Percentiles rank a stretch among this genome's conserved stretches.
Conservation (phyloP, 2,329 filamentous ascomycete species). For the Fusarium tanahbumbuense region DNA sequence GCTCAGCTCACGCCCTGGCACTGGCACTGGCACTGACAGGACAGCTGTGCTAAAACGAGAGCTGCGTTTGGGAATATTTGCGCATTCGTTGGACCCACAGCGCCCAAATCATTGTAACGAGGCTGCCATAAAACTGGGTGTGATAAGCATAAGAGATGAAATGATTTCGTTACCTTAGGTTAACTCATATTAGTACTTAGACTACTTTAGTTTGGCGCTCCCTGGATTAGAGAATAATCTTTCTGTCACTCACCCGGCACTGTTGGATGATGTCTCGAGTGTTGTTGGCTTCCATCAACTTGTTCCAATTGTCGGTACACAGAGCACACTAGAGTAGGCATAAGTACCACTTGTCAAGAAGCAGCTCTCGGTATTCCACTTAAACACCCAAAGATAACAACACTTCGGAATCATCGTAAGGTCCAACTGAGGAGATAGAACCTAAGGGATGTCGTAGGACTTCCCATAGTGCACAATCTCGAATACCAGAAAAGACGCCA, state of each 20-base stretch:
- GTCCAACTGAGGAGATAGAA: not conserved
- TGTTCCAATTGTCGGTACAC: not conserved
- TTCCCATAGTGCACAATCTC: not conserved
- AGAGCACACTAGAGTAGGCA: not conserved
- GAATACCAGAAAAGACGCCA: rapidly evolving
- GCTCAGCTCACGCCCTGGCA: not conserved
- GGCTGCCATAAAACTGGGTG: not conserved
- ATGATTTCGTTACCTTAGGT: not conserved
- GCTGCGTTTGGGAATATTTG: not conserved
- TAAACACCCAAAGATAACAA: not conserved
- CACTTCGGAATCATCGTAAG: not conserved
- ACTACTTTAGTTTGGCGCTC: not conserved
- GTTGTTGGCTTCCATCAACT: not conserved
- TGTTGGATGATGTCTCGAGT: not conserved
- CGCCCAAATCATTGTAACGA: rapidly evolving
- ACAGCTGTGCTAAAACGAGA: not conserved
- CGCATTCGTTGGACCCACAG: not conserved
- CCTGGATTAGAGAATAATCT: rapidly evolving
- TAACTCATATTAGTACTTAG: not conserved
- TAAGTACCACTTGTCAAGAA: not conserved
- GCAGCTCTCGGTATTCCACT: not conserved
- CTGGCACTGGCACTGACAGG: not conserved
- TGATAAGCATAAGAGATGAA: not conserved
- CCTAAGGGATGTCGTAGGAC: not conserved
- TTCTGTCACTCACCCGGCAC: rapidly evolving